Base-by-base conservation (phyloP, 768 basidiomycete genomes). In the Neoboletus brunneissimus region DNA sequence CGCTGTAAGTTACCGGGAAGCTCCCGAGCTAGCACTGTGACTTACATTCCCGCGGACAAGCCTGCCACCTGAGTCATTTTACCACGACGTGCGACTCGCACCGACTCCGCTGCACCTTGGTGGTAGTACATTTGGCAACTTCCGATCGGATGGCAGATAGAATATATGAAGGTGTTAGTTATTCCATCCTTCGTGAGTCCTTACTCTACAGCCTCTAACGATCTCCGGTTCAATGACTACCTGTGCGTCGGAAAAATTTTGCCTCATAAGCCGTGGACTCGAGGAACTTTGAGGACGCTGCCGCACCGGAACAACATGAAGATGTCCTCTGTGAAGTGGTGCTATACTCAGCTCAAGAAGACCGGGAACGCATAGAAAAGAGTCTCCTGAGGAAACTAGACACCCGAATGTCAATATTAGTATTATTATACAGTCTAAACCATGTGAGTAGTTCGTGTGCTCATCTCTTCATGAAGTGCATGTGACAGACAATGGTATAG, bases 351-450 rank as follows among this genome's bases (percentile, higher is more conserved):
- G 44, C 56, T 40, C 51, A 27, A 44, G 49, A 58, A 29, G 72
- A 61, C n/a, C 66, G 79, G 49, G 67, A 69, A 57, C 59, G 42
- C 31, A 56, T 81, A 25, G 80, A 81, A 69, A 71, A 66, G 58
- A 77, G 70, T 61, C 72, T 81, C 25, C 53, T 81, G 25, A 62
- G 66, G 51, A 73, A 73, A 49, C 45, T 73, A 34, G 74, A 75
- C 32, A 51, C 57, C 25, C 68, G 72, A 34, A 73, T 75, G 72
- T 67, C 69, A 31, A 74, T 75, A 51, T 48, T 73, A 25, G 61
- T 73, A 25, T 37, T 73, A 13, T 72, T 74, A 54, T 74, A 75
- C 49, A 62, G 75, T 38, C 49, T 75, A 7, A 74, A 74, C 62
- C 73, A 67, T 46, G 70, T 74, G 51, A 70, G 70, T 55, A 40